phyloP scores from a whole-genome alignment of 176 grass and related monocot genomes.

The Carex myosuroides region DNA sequence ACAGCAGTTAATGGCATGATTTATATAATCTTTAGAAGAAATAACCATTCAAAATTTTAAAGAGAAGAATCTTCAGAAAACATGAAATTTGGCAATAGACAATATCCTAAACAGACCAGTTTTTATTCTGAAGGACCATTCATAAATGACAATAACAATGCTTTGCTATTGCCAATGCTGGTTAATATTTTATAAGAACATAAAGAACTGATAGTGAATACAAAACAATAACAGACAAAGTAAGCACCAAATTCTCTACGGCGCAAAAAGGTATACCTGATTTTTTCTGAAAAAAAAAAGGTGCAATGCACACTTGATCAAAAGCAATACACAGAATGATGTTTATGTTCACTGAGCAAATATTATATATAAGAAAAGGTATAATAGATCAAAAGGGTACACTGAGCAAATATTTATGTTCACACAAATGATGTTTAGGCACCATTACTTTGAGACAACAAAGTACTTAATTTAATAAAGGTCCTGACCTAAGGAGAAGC shows the following conservation, averaged over 20 bases:
- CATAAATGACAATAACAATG: neutral
- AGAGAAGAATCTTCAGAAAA: neutral
- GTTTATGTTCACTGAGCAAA: too few relatives aligned
- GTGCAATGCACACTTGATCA: neutral
- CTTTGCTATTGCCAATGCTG: too few relatives aligned
- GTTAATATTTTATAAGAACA: too few relatives aligned
- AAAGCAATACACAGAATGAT: neutral
- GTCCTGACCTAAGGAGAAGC: conserved; percentile 74
- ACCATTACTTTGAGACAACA: neutral
- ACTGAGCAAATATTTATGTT: neutral
- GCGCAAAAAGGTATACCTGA: too few relatives aligned
- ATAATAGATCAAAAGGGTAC: neutral
- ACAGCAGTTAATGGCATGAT: neutral
- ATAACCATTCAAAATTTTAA: neutral
- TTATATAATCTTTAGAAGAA: neutral
- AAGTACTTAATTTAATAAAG: neutral
- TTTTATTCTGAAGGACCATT: neutral
- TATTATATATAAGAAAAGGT: neutral
- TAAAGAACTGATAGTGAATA: too few relatives aligned
- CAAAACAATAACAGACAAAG: too few relatives aligned
- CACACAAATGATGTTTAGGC: neutral
- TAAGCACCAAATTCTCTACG: too few relatives aligned
- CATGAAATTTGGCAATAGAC: neutral
- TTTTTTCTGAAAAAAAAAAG: neutral
- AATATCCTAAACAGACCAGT: neutral